These are phyloP conservation scores for Salix udensis DNA, from an alignment of 345 rosid species.

Conservation along the genomic window DNA sequence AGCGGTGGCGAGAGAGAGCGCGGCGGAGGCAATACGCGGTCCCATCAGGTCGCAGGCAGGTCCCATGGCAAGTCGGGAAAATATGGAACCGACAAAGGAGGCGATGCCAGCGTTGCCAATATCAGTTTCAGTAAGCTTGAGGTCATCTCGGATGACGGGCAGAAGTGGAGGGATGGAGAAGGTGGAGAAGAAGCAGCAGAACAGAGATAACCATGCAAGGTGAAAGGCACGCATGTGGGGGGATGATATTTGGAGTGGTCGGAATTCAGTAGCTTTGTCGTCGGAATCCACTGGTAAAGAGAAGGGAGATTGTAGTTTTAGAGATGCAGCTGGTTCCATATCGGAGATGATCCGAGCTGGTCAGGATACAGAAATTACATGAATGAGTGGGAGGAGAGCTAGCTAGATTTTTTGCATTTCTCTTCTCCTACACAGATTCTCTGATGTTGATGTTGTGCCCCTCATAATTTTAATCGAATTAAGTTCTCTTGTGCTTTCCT, in stretches of 20 bases:
- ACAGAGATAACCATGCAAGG: conserved; percentile 82
- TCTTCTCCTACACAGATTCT: no score
- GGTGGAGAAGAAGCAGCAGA: conserved; percentile 82
- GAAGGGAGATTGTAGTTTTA: background rate
- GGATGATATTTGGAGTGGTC: conserved; percentile 47
- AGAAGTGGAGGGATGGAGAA: conserved; percentile 83
- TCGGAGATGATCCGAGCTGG: no score
- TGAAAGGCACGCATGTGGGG: conserved; percentile 81
- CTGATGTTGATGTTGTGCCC: no score
- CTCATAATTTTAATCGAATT: no score
- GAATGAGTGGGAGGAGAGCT: no score
- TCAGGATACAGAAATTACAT: no score
- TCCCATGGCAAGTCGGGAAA: conserved; percentile 91
- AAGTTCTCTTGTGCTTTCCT: no score
- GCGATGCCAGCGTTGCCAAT: conserved; percentile 58
- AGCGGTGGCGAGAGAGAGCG: conserved; percentile 65
- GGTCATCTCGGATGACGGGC: conserved; percentile 61
- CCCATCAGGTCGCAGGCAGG: conserved; percentile 68
- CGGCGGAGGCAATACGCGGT: conserved; percentile 60
- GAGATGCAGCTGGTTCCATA: no score
- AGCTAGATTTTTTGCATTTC: no score
- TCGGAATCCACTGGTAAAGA: conserved; percentile 44
- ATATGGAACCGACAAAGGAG: conserved; percentile 70
- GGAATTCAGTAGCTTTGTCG: conserved; percentile 58
- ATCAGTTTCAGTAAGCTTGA: conserved; percentile 48